Conservation (phyloP, 2,329 filamentous ascomycete species). For the Cryphonectria japonica region DNA sequence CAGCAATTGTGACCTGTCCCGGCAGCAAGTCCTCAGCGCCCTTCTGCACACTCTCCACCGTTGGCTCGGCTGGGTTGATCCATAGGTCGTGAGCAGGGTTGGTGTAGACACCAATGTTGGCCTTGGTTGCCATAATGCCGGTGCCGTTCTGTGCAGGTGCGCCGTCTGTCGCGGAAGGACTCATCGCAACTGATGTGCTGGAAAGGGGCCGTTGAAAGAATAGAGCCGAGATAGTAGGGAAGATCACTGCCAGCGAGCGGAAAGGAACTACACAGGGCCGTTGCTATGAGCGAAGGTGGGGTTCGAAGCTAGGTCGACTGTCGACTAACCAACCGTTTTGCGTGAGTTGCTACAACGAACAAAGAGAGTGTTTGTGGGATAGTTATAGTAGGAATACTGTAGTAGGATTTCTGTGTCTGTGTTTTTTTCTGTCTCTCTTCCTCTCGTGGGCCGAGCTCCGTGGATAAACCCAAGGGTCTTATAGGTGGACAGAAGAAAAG, state of each 20-base stretch:
- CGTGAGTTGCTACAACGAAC: background rate
- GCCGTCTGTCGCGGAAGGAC: conserved; percentile 21
- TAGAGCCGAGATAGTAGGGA: background rate
- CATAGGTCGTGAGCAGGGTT: conserved; percentile 92
- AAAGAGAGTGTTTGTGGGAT: background rate
- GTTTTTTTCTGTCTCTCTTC: background rate
- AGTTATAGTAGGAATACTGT: background rate
- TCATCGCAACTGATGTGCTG: background rate
- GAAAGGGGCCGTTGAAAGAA: background rate
- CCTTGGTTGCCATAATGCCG: conserved; percentile 60
- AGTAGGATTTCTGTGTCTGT: background rate
- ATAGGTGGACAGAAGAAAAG: conserved; percentile 1
- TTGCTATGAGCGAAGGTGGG: conserved; percentile 22
- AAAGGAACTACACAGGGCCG: background rate
- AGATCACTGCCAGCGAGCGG: background rate
- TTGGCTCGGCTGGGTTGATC: conserved; percentile 79
- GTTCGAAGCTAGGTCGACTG: conserved; percentile 24
- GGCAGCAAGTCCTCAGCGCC: conserved; percentile 70
- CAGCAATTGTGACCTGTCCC: conserved; percentile 84
- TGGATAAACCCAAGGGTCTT: background rate
- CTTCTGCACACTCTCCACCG: conserved; percentile 71
- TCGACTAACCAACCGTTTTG: conserved; percentile 6
- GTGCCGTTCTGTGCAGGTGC: conserved; percentile 32
- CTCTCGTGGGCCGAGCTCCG: background rate
- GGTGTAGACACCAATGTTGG: conserved; percentile 95